Evolutionary conservation across 257 asterid species (phyloP).

Genomic region (Craterostigma plantagineum): DNA sequence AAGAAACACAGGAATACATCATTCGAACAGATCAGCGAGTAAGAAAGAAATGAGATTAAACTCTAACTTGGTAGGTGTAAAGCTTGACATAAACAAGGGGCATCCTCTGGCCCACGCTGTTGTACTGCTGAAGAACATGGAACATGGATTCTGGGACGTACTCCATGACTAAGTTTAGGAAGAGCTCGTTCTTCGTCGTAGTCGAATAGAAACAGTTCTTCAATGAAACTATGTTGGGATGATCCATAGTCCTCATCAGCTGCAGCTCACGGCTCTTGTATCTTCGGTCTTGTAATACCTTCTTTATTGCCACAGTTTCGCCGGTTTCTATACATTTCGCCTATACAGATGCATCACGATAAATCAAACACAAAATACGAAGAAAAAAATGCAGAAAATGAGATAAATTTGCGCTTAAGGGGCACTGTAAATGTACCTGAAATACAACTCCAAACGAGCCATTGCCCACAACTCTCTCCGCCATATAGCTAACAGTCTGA

Average conservation of each 20-base stretch:
- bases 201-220: conserved; percentile 62
- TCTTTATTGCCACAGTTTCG: conserved; percentile 48
- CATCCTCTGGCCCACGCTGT: conserved; percentile 44
- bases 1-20: background rate
- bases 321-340: conserved; percentile 71
- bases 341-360: no score
- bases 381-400: conserved; percentile 8
- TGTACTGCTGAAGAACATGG: conserved; percentile 43
- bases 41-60: conserved; percentile 1
- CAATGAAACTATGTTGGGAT: conserved; percentile 33
- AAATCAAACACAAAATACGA: no score
- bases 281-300: conserved; percentile 47
- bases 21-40: background rate
- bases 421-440: conserved; percentile 49
- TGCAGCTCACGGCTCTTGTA: conserved; percentile 61
- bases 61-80: conserved; percentile 48
- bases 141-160: conserved; percentile 49
- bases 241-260: conserved; percentile 55
- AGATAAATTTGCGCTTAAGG: no score
- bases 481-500: conserved; percentile 67
- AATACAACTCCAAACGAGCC: conserved; percentile 60
- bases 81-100: conserved; percentile 53
- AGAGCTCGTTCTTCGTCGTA: conserved; percentile 49
- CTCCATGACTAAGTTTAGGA: conserved; percentile 60
- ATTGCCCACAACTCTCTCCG: conserved; percentile 60